Evolutionary conservation across 2,329 filamentous ascomycete species (phyloP).

Genomic region (Pseudogymnoascus sp.): DNA sequence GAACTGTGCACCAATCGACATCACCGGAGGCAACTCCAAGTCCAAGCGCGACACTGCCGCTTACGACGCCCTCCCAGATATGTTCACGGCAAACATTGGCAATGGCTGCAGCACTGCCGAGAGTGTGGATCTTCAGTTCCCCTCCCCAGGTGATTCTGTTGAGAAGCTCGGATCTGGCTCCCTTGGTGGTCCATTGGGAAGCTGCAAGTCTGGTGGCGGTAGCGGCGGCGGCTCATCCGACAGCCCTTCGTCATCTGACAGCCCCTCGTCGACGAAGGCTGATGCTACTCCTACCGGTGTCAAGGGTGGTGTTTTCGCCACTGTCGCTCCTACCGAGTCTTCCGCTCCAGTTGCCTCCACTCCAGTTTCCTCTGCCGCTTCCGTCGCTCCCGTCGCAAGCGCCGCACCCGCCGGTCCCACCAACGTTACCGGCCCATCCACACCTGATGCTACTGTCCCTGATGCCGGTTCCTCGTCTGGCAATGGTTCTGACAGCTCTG

Average conservation of each 20-base stretch:
- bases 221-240: background rate
- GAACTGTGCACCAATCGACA: slow-evolving; percentile 75
- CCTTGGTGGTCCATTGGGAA: slow-evolving; percentile 23
- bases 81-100: slow-evolving; percentile 59
- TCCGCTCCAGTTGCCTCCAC: slow-evolving; percentile 18
- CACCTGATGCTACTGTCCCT: slow-evolving; percentile 17
- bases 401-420: slow-evolving; percentile 11
- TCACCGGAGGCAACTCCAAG: slow-evolving; percentile 47
- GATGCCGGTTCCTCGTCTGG: slow-evolving; percentile 19
- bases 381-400: slow-evolving; percentile 3
- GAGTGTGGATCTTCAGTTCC: slow-evolving; percentile 42
- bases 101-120: slow-evolving; percentile 43
- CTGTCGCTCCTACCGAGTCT: slow-evolving; percentile 9
- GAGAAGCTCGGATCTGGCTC: slow-evolving; percentile 34
- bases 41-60: slow-evolving; percentile 35
- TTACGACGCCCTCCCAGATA: slow-evolving; percentile 57
- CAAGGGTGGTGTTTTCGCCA: slow-evolving; percentile 28
- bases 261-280: slow-evolving; percentile 3
- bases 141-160: slow-evolving; percentile 45
- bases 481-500: slow-evolving; percentile 20
- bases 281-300: slow-evolving; percentile 9
- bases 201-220: slow-evolving; percentile 17
- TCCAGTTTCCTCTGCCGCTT: slow-evolving; percentile 15
- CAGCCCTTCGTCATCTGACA: background rate
- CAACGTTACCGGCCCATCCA: slow-evolving; percentile 19